phyloP scores from a whole-genome alignment of 2,329 filamentous ascomycete species.

The Xylaria digitata region DNA sequence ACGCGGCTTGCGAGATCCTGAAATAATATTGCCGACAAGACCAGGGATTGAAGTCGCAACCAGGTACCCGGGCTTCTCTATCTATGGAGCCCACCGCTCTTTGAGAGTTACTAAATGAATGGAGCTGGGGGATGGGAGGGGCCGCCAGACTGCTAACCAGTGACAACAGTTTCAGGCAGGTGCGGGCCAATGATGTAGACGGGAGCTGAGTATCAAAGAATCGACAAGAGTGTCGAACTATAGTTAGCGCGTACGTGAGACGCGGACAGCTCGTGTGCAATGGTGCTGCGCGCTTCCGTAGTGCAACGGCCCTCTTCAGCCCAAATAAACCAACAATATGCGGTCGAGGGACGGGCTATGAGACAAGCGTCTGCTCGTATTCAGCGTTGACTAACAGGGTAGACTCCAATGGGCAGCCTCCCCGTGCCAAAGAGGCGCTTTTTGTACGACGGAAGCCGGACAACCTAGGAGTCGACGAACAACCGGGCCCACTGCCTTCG shows the following conservation, averaged over 20 bases:
- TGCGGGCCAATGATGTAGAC: slow-evolving; percentile 48
- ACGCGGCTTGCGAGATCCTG: slow-evolving; percentile 47
- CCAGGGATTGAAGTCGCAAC: slow-evolving; percentile 37
- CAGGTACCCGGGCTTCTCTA: slow-evolving; percentile 42
- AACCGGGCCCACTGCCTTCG: slow-evolving; percentile 48
- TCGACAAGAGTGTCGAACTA: slow-evolving; percentile 45
- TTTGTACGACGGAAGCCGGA: slow-evolving; percentile 49
- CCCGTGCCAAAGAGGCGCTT: slow-evolving; percentile 51
- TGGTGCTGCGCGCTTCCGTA: slow-evolving; percentile 50
- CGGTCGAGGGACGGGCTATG: slow-evolving; percentile 44
- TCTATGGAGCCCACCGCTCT: slow-evolving; percentile 44
- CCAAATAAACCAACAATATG: slow-evolving; percentile 43
- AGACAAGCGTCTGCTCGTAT: slow-evolving; percentile 51
- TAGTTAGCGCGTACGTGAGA: slow-evolving; percentile 47
- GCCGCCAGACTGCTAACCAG: slow-evolving; percentile 44
- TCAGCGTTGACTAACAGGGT: slow-evolving; percentile 46
- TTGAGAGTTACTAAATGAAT: slow-evolving; percentile 43
- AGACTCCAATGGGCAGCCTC: slow-evolving; percentile 51
- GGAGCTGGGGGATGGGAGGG: slow-evolving; percentile 36
- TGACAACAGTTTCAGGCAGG: slow-evolving; percentile 42
- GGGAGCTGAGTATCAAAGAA: slow-evolving; percentile 43
- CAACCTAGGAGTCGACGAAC: slow-evolving; percentile 45
- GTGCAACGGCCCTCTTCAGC: slow-evolving; percentile 49
- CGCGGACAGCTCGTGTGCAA: slow-evolving; percentile 44
- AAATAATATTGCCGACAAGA: slow-evolving; percentile 44